phyloP scores from a whole-genome alignment of 2,329 filamentous ascomycete genomes.

The Hawksworthiomyces lignivorus region DNA sequence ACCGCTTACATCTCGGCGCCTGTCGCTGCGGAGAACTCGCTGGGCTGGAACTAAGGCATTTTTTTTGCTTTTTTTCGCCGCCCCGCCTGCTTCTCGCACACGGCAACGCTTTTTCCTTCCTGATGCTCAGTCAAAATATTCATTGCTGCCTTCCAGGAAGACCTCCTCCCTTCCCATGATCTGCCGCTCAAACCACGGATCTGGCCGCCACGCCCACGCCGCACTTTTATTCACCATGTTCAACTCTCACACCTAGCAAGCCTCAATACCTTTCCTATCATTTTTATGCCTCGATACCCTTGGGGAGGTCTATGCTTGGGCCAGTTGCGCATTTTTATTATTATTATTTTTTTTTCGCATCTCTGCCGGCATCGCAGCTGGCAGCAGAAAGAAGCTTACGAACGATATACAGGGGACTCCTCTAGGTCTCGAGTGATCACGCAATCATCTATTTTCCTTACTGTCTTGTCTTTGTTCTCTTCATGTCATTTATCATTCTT shows the following conservation, averaged over 20 bases:
- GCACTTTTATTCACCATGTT: too few relatives aligned
- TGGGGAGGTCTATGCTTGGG: conserved; percentile 27
- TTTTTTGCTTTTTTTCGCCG: conserved; percentile 1
- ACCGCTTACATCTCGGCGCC: conserved; percentile 74
- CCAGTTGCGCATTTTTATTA: conserved; percentile 14
- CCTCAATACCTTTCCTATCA: conserved; percentile 6
- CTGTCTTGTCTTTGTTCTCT: conserved; percentile 8
- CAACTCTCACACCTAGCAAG: too few relatives aligned
- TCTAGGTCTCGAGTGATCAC: background rate
- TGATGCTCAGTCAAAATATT: too few relatives aligned
- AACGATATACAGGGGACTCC: conserved; percentile 9
- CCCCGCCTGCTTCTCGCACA: background rate
- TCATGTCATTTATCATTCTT: conserved; percentile 14
- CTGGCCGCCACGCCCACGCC: too few relatives aligned
- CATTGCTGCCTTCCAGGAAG: too few relatives aligned
- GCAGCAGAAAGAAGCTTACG: conserved; percentile 9
- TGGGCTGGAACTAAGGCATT: conserved; percentile 76
- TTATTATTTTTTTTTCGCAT: conserved; percentile 7
- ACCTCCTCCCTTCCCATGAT: too few relatives aligned
- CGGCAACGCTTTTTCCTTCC: background rate
- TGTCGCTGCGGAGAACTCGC: conserved; percentile 86
- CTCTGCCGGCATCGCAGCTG: background rate
- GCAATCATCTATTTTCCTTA: conserved; percentile 11
- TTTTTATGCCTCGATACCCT: conserved; percentile 38
- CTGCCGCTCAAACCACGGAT: too few relatives aligned